phyloP scores from a whole-genome alignment of 768 basidiomycete genomes.

The Hypsizygus marmoreus region DNA sequence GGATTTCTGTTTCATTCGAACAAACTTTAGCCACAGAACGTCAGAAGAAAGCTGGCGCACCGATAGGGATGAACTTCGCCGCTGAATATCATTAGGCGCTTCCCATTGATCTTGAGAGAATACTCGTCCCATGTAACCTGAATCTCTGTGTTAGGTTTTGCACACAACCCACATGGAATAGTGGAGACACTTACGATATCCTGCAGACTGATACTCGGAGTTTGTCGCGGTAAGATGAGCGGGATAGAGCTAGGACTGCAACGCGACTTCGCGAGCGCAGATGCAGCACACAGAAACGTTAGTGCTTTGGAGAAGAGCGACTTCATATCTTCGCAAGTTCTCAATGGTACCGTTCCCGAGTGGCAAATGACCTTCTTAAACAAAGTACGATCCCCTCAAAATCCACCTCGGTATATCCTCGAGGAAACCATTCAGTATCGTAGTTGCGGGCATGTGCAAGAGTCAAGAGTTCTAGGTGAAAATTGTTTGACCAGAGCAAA shows the following conservation, averaged over 20 bases:
- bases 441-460: background rate
- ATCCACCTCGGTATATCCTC: constrained; percentile 16
- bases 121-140: constrained; percentile 50
- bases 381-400: background rate
- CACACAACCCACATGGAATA: no score
- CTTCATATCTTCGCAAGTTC: constrained; percentile 21
- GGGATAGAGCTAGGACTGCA: background rate
- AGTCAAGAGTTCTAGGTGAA: background rate
- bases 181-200: constrained; percentile 25
- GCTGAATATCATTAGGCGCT: constrained; percentile 41
- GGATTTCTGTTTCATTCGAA: constrained; percentile 30
- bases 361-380: constrained; percentile 14
- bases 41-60: constrained; percentile 20
- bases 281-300: constrained; percentile 22
- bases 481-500: background rate
- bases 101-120: constrained; percentile 42
- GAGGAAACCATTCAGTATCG: constrained; percentile 2
- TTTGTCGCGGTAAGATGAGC: constrained; percentile 18
- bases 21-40: background rate
- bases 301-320: constrained; percentile 18
- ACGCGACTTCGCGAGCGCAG: constrained; percentile 23
- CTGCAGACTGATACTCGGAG: constrained; percentile 31
- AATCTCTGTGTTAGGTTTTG: no score
- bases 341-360: background rate
- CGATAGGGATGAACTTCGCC: constrained; percentile 47